phyloP scores from a whole-genome alignment of 805 yeast genomes.

The Vanderwaltozyma polyspora region DNA sequence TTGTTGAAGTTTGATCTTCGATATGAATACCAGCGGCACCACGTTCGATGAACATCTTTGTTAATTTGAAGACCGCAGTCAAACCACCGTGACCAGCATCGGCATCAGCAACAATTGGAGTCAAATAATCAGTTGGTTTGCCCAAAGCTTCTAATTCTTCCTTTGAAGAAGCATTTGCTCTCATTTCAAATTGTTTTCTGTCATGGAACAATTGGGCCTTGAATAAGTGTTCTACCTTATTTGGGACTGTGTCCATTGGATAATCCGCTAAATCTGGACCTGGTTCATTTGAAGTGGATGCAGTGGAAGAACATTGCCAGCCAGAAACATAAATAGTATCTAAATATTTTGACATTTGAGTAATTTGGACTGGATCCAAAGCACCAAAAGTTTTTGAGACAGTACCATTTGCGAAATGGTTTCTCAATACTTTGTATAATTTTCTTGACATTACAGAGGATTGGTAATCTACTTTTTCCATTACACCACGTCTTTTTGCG shows the following conservation, averaged over 20 bases:
- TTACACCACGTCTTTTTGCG: constrained; percentile 75
- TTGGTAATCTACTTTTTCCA: constrained; percentile 57
- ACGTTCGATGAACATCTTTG: constrained; percentile 91
- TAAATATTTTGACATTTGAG: constrained; percentile 93
- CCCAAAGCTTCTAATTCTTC: constrained; percentile 56
- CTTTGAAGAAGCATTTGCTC: constrained; percentile 44
- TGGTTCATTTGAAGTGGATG: constrained; percentile 94
- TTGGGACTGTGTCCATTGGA: constrained; percentile 98
- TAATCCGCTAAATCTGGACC: constrained; percentile 97
- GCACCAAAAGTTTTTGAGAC: constrained; percentile 91
- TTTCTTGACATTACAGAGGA: constrained; percentile 75
- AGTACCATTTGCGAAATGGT: constrained; percentile 54
- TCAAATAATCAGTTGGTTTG: constrained; percentile 71
- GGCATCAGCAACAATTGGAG: constrained; percentile 95
- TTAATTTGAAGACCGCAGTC: constrained; percentile 89
- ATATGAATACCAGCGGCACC: constrained; percentile 99
- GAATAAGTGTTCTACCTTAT: constrained; percentile 93
- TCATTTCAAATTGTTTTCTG: constrained; percentile 85
- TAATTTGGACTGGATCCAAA: constrained; percentile 85
- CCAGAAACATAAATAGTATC: constrained; percentile 92
- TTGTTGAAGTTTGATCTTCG: constrained; percentile 98
- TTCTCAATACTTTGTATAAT: constrained; percentile 54
- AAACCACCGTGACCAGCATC: constrained; percentile 99
- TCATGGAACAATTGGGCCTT: constrained; percentile 96
- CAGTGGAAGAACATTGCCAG: constrained; percentile 98